Conservation (phyloP, 2,329 filamentous ascomycete species). For the Aspergillus neotritici region DNA sequence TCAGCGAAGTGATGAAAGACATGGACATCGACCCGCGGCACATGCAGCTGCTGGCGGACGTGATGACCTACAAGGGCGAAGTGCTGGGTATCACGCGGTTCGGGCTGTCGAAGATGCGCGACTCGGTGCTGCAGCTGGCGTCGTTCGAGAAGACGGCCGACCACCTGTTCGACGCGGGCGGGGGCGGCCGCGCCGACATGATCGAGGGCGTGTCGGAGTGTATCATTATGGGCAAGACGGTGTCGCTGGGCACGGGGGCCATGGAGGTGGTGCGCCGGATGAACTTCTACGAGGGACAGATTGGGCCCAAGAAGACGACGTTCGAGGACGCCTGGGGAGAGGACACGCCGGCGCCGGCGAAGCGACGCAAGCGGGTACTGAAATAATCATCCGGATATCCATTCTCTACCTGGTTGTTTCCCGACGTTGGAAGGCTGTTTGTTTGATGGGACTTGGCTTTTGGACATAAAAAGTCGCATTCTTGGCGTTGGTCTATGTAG, state of each 20-base stretch:
- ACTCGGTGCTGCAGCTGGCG: conserved; percentile 86
- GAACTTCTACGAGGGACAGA: conserved; percentile 57
- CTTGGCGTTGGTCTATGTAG: neutral
- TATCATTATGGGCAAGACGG: conserved; percentile 97
- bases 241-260: conserved; percentile 82
- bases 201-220: conserved; percentile 94
- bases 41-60: conserved; percentile 94
- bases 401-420: no score
- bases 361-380: conserved; percentile 10
- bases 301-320: conserved; percentile 52
- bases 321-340: conserved; percentile 61
- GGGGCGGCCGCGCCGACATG: conserved; percentile 81
- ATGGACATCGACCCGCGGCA: conserved; percentile 97
- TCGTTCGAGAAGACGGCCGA: conserved; percentile 98
- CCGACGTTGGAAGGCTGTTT: no score
- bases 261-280: conserved; percentile 82
- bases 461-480: conserved; percentile 1
- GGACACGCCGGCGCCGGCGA: conserved; percentile 16
- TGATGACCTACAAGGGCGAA: conserved; percentile 99
- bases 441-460: neutral
- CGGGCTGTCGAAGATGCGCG: conserved; percentile 91
- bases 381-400: no score
- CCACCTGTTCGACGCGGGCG: conserved; percentile 91
- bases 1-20: conserved; percentile 78
- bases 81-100: conserved; percentile 95